phyloP scores from a whole-genome alignment of 2,329 filamentous ascomycete species.

The Curvularia sp. region DNA sequence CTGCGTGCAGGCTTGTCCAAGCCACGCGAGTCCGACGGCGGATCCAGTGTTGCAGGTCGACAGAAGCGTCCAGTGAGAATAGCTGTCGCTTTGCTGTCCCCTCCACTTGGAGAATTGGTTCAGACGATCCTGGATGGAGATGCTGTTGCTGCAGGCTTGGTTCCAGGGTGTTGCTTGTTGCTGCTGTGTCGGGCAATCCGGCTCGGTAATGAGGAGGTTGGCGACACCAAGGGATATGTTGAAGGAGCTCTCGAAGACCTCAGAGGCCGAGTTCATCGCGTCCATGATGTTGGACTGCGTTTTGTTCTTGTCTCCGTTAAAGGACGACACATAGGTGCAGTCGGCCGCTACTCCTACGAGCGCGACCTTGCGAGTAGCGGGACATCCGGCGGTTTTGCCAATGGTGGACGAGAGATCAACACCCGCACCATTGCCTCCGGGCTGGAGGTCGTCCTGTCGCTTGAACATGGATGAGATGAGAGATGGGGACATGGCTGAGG shows the following conservation, averaged over 20 bases:
- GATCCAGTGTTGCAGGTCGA: slow-evolving; percentile 81
- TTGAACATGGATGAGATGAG: slow-evolving; percentile 72
- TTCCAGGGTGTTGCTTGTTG: slow-evolving; percentile 82
- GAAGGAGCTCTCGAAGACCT: slow-evolving; percentile 87
- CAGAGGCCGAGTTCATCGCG: slow-evolving; percentile 85
- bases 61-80: slow-evolving; percentile 92
- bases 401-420: slow-evolving; percentile 81
- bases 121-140: slow-evolving; percentile 76
- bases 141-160: slow-evolving; percentile 68
- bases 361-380: slow-evolving; percentile 87
- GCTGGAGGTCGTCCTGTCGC: slow-evolving; percentile 71
- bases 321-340: slow-evolving; percentile 81
- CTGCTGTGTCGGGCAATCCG: slow-evolving; percentile 74
- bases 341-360: slow-evolving; percentile 92
- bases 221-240: slow-evolving; percentile 92
- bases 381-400: slow-evolving; percentile 83
- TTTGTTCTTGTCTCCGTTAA: slow-evolving; percentile 74
- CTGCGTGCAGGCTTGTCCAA: slow-evolving; percentile 82
- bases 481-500: slow-evolving; percentile 61
- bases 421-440: slow-evolving; percentile 75
- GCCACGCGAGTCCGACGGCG: slow-evolving; percentile 91
- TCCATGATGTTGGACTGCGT: slow-evolving; percentile 78
- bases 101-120: slow-evolving; percentile 92
- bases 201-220: slow-evolving; percentile 80
- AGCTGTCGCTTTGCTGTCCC: slow-evolving; percentile 75